A percentile compares a stretch with the other conserved stretches of the same genome.
phyloP scores from a whole-genome alignment of 345 rosid species.

The Citrus mangshanensis region DNA sequence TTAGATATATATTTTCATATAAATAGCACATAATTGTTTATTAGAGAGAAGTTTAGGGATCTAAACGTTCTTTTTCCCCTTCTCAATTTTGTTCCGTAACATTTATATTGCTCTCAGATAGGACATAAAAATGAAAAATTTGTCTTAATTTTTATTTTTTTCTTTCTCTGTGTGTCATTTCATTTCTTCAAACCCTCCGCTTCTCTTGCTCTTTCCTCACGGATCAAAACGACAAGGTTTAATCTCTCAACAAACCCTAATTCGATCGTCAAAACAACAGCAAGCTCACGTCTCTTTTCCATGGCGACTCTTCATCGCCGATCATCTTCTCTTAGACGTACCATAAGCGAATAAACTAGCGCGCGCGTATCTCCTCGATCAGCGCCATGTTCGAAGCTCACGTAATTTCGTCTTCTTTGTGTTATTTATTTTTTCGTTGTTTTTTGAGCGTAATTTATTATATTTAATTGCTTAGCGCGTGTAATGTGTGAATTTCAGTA shows the following conservation, averaged over 20 bases:
- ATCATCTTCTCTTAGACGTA: constrained; percentile 31
- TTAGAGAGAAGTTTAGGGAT: no score
- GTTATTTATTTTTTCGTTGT: not conserved
- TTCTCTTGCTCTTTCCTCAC: constrained; percentile 14
- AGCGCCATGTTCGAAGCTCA: constrained; percentile 90
- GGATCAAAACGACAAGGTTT: constrained; percentile 14
- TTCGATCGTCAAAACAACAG: not conserved
- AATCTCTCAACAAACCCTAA: constrained; percentile 16
- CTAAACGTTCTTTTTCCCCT: not conserved
- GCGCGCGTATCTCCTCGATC: constrained; percentile 13
- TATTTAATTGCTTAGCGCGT: not conserved
- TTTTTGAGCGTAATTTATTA: not conserved
- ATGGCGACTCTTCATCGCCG: constrained; percentile 36
- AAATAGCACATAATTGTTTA: no score
- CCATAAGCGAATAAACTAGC: constrained; percentile 20
- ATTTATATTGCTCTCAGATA: not conserved
- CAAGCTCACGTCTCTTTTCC: not conserved
- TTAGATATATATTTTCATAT: no score
- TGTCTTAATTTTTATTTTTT: not conserved
- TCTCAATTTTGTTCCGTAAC: not conserved
- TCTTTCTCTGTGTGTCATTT: not conserved
- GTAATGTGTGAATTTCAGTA: not conserved
- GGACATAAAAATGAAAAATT: not conserved
- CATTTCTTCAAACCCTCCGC: constrained; percentile 37
- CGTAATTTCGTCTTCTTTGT: constrained; percentile 26